Conservation (phyloP, 1,139 yeast genomes). For the Kurtzmaniella quercitrusa region DNA sequence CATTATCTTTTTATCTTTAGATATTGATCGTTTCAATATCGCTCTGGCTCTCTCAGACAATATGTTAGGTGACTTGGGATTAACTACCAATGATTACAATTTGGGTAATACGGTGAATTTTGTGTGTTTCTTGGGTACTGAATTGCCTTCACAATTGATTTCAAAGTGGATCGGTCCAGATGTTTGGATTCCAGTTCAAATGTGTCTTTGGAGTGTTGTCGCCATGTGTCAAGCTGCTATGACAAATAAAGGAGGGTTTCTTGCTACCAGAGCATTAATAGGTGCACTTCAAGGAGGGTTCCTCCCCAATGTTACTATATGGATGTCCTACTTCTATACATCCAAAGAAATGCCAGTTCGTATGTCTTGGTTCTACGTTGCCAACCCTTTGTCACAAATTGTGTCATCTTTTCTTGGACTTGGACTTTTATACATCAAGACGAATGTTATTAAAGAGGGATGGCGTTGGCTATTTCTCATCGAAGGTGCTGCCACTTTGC, state of each 20-base stretch:
- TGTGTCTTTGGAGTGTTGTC: conserved; percentile 23
- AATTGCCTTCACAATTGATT: conserved; percentile 30
- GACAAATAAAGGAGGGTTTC: conserved; percentile 18
- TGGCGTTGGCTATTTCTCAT: conserved; percentile 37
- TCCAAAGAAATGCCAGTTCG: conserved; percentile 24
- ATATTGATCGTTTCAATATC: conserved; percentile 29
- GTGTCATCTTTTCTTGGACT: conserved; percentile 26
- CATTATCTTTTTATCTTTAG: conserved; percentile 27
- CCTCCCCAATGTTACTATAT: conserved; percentile 26
- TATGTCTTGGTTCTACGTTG: conserved; percentile 25
- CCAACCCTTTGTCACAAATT: conserved; percentile 22
- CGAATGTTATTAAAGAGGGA: conserved; percentile 12
- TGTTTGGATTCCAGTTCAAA: conserved; percentile 29
- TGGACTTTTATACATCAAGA: conserved; percentile 21
- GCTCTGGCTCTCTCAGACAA: conserved; percentile 27
- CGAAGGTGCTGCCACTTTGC: conserved; percentile 29
- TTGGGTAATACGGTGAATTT: conserved; percentile 28
- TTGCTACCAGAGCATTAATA: conserved; percentile 23
- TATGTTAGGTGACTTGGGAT: conserved; percentile 22
- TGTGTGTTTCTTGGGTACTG: conserved; percentile 30
- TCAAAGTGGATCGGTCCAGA: conserved; percentile 34
- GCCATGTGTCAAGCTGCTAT: conserved; percentile 23
- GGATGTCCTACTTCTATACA: conserved; percentile 30
- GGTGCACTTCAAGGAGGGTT: conserved; percentile 30
- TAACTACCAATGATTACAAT: conserved; percentile 28